Conservation (phyloP, 2,329 filamentous ascomycete species). For the Cytospora mali region DNA sequence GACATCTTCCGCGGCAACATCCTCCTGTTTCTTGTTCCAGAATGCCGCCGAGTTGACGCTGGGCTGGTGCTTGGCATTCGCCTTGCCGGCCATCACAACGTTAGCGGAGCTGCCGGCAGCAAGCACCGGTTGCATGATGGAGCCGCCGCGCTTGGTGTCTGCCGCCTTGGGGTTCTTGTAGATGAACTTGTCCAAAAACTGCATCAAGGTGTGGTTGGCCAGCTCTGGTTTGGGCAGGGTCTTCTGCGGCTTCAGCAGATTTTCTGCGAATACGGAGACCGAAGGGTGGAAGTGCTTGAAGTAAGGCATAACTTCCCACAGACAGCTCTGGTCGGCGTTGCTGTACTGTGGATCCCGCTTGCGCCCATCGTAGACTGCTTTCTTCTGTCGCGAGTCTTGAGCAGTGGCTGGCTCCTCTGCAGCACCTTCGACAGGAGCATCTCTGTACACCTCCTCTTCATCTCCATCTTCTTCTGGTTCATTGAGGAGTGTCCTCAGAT, state of each 20-base stretch:
- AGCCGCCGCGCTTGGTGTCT: constrained; percentile 70
- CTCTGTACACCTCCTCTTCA: constrained; percentile 63
- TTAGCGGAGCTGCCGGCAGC: constrained; percentile 56
- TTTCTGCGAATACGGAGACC: constrained; percentile 78
- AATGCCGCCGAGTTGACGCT: constrained; percentile 84
- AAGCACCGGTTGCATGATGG: constrained; percentile 92
- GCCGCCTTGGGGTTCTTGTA: constrained; percentile 87
- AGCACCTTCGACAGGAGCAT: constrained; percentile 61
- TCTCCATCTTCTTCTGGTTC: constrained; percentile 79
- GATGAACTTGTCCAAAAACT: constrained; percentile 98
- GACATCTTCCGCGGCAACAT: constrained; percentile 87
- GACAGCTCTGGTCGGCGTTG: constrained; percentile 87
- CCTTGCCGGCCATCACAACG: constrained; percentile 58
- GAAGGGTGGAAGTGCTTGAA: constrained; percentile 89
- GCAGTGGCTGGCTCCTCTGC: constrained; percentile 43
- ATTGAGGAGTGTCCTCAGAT: constrained; percentile 75
- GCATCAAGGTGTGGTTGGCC: constrained; percentile 84
- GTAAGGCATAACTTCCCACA: constrained; percentile 87
- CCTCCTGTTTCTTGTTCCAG: constrained; percentile 86
- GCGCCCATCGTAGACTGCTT: constrained; percentile 72
- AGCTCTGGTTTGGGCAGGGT: constrained; percentile 89
- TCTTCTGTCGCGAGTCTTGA: constrained; percentile 29
- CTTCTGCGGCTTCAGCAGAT: constrained; percentile 68
- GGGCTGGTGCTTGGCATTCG: constrained; percentile 39
- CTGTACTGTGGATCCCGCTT: constrained; percentile 92